phyloP scores from a whole-genome alignment of 345 rosid species.

The Adansonia digitata region DNA sequence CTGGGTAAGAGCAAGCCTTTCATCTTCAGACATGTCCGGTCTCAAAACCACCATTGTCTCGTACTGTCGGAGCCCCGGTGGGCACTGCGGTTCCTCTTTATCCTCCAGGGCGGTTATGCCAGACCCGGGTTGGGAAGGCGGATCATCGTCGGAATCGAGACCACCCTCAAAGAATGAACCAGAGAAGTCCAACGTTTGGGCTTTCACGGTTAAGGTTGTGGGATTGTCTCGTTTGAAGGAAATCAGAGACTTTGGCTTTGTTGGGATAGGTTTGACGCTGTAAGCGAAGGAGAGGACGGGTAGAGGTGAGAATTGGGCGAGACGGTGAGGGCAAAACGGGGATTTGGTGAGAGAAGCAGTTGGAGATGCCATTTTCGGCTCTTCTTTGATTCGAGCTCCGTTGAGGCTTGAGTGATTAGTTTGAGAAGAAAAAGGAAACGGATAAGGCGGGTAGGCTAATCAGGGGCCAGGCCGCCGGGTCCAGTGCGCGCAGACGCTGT shows the following conservation, averaged over 20 bases:
- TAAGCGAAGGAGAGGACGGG: constrained; percentile 44
- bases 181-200: constrained; percentile 64
- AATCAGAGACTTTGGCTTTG: constrained; percentile 24
- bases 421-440: neutral
- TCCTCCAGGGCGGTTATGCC: constrained; percentile 58
- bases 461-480: too few relatives aligned
- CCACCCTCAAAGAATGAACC: constrained; percentile 77
- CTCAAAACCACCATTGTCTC: constrained; percentile 86
- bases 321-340: constrained; percentile 29
- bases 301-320: constrained; percentile 25
- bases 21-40: constrained; percentile 97
- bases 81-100: constrained; percentile 78
- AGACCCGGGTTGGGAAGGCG: constrained; percentile 38
- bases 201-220: constrained; percentile 28
- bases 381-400: neutral
- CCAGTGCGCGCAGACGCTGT: neutral
- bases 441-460: constrained; percentile 10
- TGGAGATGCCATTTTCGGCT: constrained; percentile 13
- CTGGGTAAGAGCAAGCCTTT: constrained; percentile 77
- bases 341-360: constrained; percentile 40
- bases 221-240: constrained; percentile 15
- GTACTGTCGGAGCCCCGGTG: constrained; percentile 84
- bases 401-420: neutral
- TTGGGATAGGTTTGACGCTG: constrained; percentile 31
- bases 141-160: constrained; percentile 67